Conservation (phyloP, 73 alveolate genomes). For the Tetrahymena elliotti region DNA sequence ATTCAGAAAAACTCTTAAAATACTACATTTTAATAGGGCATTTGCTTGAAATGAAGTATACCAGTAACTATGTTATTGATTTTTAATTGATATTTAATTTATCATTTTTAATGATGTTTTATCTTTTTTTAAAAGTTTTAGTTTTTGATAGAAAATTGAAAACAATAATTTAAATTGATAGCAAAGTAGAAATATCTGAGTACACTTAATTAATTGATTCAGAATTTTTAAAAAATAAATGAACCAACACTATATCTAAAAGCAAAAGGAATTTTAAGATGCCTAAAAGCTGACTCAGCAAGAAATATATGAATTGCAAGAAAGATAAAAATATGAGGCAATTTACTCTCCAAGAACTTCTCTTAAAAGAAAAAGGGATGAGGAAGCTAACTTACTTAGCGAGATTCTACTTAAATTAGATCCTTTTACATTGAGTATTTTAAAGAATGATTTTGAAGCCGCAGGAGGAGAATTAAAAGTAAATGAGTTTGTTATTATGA, state of each 20-base stretch:
- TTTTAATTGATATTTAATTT: too few relatives aligned
- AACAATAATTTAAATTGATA: too few relatives aligned
- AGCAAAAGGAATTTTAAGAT: background rate
- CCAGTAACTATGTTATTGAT: too few relatives aligned
- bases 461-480: slow-evolving; percentile 43
- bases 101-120: background rate
- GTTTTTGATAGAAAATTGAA: background rate
- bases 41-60: too few relatives aligned
- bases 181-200: background rate
- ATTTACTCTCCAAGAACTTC: slow-evolving; percentile 40
- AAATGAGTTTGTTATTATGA: slow-evolving; percentile 49
- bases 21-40: too few relatives aligned
- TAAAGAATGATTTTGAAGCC: slow-evolving; percentile 56
- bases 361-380: slow-evolving; percentile 7
- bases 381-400: slow-evolving; percentile 41
- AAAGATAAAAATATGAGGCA: background rate
- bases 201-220: background rate
- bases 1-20: too few relatives aligned
- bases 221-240: background rate
- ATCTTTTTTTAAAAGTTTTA: too few relatives aligned
- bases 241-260: background rate
- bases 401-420: slow-evolving; percentile 69
- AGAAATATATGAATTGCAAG: background rate
- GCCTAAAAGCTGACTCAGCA: background rate
- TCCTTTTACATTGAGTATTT: slow-evolving; percentile 67